Evolutionary conservation across 305 asterid genomes (phyloP).

Genomic region (Ilex paraguariensis): DNA sequence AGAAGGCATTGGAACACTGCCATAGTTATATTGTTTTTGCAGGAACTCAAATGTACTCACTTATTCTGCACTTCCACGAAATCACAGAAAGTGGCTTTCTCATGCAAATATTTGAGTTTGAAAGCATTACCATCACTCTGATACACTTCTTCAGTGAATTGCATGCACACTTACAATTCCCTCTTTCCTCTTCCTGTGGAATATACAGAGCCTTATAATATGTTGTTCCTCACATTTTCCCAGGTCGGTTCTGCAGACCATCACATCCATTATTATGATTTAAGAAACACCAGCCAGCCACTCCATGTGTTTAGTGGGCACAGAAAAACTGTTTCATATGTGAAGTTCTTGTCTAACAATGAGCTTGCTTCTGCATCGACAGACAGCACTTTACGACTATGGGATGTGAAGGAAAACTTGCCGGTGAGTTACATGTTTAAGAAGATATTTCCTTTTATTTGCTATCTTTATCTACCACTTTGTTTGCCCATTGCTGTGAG

Average conservation of each 20-base stretch:
- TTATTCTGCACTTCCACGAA: too few relatives aligned
- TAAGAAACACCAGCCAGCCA: slow-evolving; percentile 61
- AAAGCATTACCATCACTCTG: too few relatives aligned
- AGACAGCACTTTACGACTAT: slow-evolving; percentile 61
- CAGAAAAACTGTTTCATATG: slow-evolving; percentile 63
- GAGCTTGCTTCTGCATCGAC: slow-evolving; percentile 91
- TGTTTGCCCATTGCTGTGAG: too few relatives aligned
- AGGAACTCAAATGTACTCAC: too few relatives aligned
- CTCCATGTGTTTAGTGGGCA: slow-evolving; percentile 65
- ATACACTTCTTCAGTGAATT: too few relatives aligned
- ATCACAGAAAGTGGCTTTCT: too few relatives aligned
- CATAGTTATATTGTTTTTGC: too few relatives aligned
- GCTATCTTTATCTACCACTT: neutral
- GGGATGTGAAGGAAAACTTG: slow-evolving; percentile 59
- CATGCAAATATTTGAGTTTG: too few relatives aligned
- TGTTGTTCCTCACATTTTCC: neutral
- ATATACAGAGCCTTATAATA: neutral
- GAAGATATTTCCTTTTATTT: slow-evolving; percentile 5
- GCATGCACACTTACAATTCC: too few relatives aligned
- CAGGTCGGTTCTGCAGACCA: slow-evolving; percentile 90
- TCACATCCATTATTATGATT: slow-evolving; percentile 69
- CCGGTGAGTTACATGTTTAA: slow-evolving; percentile 35
- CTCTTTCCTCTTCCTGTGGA: slow-evolving; percentile 1
- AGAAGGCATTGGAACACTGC: too few relatives aligned
- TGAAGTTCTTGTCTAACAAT: slow-evolving; percentile 58